Evolutionary conservation across 2,329 filamentous ascomycete species (phyloP), one percentile per base, ranked within the genome.

Genomic region (Fusarium camptoceras): DNA sequence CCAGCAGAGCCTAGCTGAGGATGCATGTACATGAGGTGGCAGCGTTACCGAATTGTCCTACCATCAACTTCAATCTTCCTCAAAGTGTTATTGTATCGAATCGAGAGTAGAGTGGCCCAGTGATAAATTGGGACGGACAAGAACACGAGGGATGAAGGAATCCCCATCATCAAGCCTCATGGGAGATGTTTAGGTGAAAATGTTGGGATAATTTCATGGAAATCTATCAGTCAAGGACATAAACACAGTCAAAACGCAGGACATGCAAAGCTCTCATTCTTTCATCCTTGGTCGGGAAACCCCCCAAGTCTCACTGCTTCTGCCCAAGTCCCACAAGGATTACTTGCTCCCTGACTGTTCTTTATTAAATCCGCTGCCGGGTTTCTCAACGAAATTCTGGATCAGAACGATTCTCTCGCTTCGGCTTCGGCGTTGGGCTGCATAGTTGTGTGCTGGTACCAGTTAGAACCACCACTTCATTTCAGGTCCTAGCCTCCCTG

Each of bases 61-160:
- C 31, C 30, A 41, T n/a, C 48, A 20, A 18, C 12, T 37, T 18
- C 27, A 39, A 22, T 51, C n/a, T 27, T 14, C 18, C 34, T 39
- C 31, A 25, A 41, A 41, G 14, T 16, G 34, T 28, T 47, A 25
- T n/a, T 20, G 25, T 47, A 27, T 20, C 24, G 24, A 41, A 14
- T 27, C 11, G 24, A 51, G 22, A 27, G n/a, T 14, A 51, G 16
- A 18, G 11, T 51, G 34, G 11, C 9, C 5, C 22, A 39, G 14
- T 28, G 22, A 16, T 20, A 51, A 20, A 31, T 18, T 20, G 12
- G 24, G 37, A 37, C 20, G 44, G 14, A 37, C 20, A 41, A 14
- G 39, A 53, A 46, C 22, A n/a, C 54, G 37, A 39, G 50, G 30
- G 25, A 43, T 58, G 60, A 55, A 44, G 66, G 60, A 16, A 44